Conservation (phyloP, 2,329 filamentous ascomycete species). For the Fonsecaea erecta region DNA sequence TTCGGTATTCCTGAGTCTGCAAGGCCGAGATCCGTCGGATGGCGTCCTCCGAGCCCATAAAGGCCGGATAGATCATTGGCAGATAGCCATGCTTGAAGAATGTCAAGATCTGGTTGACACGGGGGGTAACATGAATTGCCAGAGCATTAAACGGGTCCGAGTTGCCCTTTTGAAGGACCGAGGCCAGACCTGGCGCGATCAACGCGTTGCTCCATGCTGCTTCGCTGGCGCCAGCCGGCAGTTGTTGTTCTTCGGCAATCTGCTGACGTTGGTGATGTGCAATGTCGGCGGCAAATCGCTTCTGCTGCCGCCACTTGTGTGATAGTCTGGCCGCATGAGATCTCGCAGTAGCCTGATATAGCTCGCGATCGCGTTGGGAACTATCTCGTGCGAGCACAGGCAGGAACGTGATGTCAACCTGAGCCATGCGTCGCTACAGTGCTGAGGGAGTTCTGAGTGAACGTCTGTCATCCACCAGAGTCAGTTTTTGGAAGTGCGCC, state of each 20-base stretch:
- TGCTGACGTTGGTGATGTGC: neutral
- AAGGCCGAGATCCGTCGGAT: conserved; percentile 1
- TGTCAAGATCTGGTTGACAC: conserved; percentile 11
- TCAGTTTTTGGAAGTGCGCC: neutral
- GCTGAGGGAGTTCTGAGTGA: neutral
- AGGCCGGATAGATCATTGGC: conserved; percentile 1
- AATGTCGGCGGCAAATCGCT: neutral
- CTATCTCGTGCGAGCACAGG: neutral
- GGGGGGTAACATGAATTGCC: conserved; percentile 3
- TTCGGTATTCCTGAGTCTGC: conserved; percentile 1
- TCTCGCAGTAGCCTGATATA: neutral
- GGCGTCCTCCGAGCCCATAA: conserved; percentile 7
- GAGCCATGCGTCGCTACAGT: neutral
- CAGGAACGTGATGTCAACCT: conserved; percentile 1
- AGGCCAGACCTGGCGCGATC: neutral
- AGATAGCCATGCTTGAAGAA: conserved; percentile 10
- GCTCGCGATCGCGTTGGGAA: conserved; percentile 9
- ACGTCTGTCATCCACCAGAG: neutral
- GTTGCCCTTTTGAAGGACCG: conserved; percentile 10
- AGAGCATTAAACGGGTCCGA: conserved; percentile 6
- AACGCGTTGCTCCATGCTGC: neutral
- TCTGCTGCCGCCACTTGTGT: conserved; percentile 3
- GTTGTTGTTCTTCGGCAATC: neutral
- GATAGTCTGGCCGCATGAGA: conserved; percentile 11
- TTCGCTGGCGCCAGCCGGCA: neutral